Evolutionary conservation across 2,329 filamentous ascomycete species (phyloP).

Genomic region (Aspergillus sp.): DNA sequence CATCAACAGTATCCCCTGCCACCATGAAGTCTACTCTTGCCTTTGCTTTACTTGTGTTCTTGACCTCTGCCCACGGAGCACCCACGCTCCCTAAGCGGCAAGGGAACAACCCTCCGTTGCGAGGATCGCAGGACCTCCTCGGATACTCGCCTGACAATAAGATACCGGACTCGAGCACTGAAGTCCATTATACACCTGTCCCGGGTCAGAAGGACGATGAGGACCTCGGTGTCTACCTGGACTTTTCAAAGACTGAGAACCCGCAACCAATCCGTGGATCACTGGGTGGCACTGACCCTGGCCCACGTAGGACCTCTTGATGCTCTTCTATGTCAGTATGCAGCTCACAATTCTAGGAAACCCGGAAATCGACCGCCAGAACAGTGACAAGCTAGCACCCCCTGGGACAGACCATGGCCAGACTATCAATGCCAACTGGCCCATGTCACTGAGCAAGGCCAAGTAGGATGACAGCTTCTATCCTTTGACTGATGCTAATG

Average conservation of each 20-base stretch:
- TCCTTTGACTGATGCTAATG: not conserved
- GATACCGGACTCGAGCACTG: conserved; percentile 36
- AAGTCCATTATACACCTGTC: conserved; percentile 46
- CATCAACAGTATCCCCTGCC: not conserved
- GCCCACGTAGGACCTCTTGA: conserved; percentile 42
- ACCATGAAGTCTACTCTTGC: conserved; percentile 14
- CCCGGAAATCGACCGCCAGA: conserved; percentile 53
- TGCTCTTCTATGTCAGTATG: not conserved
- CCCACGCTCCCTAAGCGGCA: not conserved
- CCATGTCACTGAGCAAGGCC: conserved; percentile 52
- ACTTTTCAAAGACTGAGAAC: conserved; percentile 53
- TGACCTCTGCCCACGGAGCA: conserved; percentile 16
- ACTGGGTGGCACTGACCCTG: conserved; percentile 53
- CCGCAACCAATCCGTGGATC: conserved; percentile 59
- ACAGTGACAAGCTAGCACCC: conserved; percentile 56
- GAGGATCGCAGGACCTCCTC: conserved; percentile 32
- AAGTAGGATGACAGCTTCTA: conserved; percentile 25
- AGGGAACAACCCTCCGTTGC: conserved; percentile 25
- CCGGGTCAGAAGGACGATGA: conserved; percentile 53
- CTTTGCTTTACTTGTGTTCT: conserved; percentile 4
- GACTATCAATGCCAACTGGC: conserved; percentile 52
- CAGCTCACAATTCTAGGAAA: conserved; percentile 34
- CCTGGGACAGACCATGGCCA: conserved; percentile 51
- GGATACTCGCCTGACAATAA: conserved; percentile 42
- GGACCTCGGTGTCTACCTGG: conserved; percentile 53